Evolutionary conservation across 192 early-diverging fungal genomes (phyloP).

Genomic region (Borealophlyctis nickersoniae): DNA sequence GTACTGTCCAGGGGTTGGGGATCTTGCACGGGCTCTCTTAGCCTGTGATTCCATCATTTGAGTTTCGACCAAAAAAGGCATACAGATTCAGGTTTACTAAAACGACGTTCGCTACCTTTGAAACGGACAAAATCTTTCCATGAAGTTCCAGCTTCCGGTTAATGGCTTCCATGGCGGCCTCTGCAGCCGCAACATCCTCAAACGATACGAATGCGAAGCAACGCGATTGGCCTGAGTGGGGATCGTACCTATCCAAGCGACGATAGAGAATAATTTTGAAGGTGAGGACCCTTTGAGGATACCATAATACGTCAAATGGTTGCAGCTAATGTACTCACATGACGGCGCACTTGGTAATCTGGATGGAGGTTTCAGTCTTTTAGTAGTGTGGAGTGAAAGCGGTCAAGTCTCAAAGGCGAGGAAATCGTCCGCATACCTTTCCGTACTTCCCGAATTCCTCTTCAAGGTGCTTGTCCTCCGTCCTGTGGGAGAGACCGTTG

Average conservation of each 20-base stretch:
- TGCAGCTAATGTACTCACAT: constrained; percentile 49
- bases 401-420: neutral
- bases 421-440: constrained; percentile 45
- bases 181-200: constrained; percentile 33
- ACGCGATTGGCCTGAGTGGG: constrained; percentile 72
- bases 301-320: no score
- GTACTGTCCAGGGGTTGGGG: constrained; percentile 78
- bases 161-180: constrained; percentile 33
- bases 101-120: constrained; percentile 42
- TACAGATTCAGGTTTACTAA: no score
- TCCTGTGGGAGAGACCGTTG: constrained; percentile 60
- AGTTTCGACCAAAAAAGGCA: constrained; percentile 1
- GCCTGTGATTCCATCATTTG: constrained; percentile 46
- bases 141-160: constrained; percentile 34
- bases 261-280: no score
- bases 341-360: constrained; percentile 67
- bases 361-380: neutral
- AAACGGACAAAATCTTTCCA: constrained; percentile 36
- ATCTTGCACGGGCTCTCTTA: constrained; percentile 61
- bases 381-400: neutral
- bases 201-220: constrained; percentile 55
- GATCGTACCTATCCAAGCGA: constrained; percentile 83
- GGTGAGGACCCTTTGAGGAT: no score
- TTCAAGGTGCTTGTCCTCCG: constrained; percentile 63
- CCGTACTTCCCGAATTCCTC: constrained; percentile 69